Evolutionary conservation across 768 basidiomycete genomes (phyloP).

Genomic region (Favolaschia claudopus): DNA sequence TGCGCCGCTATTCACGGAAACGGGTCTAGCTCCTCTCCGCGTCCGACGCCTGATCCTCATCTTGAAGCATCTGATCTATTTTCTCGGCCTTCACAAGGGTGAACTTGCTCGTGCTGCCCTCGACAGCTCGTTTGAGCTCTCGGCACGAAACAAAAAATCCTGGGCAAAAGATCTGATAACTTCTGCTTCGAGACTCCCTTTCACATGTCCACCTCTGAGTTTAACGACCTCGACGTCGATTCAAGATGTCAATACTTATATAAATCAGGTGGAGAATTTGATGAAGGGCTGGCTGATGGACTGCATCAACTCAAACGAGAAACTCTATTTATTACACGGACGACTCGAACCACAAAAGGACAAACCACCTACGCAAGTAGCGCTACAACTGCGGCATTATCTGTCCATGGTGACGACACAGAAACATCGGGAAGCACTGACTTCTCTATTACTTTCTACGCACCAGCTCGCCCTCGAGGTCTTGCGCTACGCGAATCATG

Average conservation of each 20-base stretch:
- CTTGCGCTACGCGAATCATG: neutral
- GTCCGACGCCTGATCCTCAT: slow-evolving; percentile 24
- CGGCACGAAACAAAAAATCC: neutral
- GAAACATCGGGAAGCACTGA: neutral
- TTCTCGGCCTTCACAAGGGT: slow-evolving; percentile 2
- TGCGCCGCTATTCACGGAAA: slow-evolving; percentile 31
- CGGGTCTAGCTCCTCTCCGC: slow-evolving; percentile 29
- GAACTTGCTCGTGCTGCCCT: neutral
- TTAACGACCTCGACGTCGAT: neutral
- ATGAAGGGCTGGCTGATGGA: neutral
- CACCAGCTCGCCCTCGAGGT: slow-evolving; percentile 2
- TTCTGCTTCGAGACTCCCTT: neutral
- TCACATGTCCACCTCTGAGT: neutral
- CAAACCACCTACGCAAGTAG: neutral
- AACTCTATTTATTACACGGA: slow-evolving; percentile 9
- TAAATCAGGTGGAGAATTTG: neutral
- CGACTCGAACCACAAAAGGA: neutral
- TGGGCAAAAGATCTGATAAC: neutral
- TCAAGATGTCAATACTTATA: neutral
- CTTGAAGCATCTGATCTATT: slow-evolving; percentile 25
- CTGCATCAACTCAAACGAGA: neutral
- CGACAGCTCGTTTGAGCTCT: neutral
- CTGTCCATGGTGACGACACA: neutral
- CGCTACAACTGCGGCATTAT: neutral
- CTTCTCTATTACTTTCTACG: neutral